Evolutionary conservation across 345 rosid species (phyloP).

Genomic region (Rhodomyrtus tomentosa): DNA sequence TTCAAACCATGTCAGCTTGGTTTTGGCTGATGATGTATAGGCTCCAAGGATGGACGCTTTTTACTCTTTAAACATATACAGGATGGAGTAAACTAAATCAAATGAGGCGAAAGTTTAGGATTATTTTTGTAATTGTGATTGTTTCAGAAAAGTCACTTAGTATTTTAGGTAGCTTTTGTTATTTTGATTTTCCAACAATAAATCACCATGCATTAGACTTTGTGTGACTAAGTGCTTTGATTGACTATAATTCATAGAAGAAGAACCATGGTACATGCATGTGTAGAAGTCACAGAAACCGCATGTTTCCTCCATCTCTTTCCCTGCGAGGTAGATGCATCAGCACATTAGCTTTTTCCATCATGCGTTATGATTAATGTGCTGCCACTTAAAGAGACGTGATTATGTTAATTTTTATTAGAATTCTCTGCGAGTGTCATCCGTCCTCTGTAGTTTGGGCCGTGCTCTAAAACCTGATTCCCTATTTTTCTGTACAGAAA

Average conservation of each 20-base stretch:
- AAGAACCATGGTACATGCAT: background rate
- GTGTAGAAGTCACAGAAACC: background rate
- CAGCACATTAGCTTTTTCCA: background rate
- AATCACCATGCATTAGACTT: background rate
- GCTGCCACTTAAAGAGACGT: background rate
- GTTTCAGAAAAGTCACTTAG: background rate
- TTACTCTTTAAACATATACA: background rate
- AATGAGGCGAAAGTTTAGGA: background rate
- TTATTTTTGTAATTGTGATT: background rate
- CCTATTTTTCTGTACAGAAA: conserved; percentile 36
- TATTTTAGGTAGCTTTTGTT: background rate
- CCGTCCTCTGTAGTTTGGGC: background rate
- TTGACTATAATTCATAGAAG: background rate
- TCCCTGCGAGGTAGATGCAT: background rate
- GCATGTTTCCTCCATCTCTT: background rate
- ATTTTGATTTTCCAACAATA: background rate
- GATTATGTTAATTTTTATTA: background rate
- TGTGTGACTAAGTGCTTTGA: background rate
- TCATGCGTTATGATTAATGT: background rate
- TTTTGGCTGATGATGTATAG: background rate
- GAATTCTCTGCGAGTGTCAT: background rate
- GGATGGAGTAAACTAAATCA: background rate
- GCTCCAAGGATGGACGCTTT: background rate
- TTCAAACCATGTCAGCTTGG: background rate
- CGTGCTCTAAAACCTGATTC: conserved; percentile 5